A percentile compares a stretch with the other conserved stretches of the same genome.
phyloP scores from a whole-genome alignment of 2,329 filamentous ascomycete species.

The Calycina herbarum region DNA sequence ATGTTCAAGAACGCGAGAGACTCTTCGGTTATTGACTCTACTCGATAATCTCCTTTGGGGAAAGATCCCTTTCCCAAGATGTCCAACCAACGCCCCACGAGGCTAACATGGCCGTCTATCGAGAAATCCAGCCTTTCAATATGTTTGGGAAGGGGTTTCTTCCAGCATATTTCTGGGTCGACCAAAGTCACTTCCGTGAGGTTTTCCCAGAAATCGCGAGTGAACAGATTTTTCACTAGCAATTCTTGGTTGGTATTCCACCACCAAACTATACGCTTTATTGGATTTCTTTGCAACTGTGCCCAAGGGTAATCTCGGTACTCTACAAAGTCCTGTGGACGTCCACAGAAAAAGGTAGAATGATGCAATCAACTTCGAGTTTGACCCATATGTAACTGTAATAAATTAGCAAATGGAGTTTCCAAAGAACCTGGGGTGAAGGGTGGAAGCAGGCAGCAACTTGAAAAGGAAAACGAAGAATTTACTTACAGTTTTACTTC shows the following conservation, averaged over 20 bases:
- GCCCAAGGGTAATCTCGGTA: background rate
- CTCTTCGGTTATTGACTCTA: background rate
- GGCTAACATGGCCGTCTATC: background rate
- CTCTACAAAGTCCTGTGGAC: background rate
- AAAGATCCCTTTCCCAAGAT: background rate
- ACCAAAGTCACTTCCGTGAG: background rate
- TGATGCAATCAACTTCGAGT: background rate
- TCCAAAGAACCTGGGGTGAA: background rate
- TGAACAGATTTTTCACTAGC: background rate
- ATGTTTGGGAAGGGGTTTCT: background rate
- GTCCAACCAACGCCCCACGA: background rate
- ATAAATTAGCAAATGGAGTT: background rate
- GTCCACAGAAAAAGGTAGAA: background rate
- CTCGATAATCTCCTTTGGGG: background rate
- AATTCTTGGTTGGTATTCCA: background rate
- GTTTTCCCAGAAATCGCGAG: background rate
- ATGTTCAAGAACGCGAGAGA: background rate
- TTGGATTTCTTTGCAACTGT: background rate
- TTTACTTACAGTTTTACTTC: background rate
- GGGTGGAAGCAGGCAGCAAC: background rate
- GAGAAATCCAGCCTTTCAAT: background rate
- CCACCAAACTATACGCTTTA: background rate
- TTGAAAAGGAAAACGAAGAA: background rate
- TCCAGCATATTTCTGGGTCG: background rate
- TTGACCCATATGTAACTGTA: background rate